phyloP scores from a whole-genome alignment of 2,329 filamentous ascomycete genomes.

The Albophoma yamanashiensis region DNA sequence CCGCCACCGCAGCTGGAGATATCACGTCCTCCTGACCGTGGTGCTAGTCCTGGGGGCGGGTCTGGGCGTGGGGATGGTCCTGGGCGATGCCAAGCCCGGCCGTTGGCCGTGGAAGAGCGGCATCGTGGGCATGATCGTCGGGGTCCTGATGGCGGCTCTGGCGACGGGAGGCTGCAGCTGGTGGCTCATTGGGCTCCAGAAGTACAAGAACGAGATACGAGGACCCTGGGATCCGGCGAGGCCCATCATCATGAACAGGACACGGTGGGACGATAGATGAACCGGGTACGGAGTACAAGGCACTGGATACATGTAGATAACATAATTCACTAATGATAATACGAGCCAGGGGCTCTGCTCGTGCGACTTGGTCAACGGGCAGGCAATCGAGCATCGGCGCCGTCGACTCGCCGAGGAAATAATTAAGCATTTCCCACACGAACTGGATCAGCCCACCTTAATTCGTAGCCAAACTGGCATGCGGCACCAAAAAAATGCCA shows the following conservation, averaged over 20 bases:
- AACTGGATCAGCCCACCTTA: neutral
- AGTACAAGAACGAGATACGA: constrained; percentile 98
- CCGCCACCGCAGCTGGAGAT: constrained; percentile 68
- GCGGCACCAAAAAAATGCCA: neutral
- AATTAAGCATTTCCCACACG: neutral
- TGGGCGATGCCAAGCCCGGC: constrained; percentile 32
- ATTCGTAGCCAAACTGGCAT: neutral
- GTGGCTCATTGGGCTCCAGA: constrained; percentile 95
- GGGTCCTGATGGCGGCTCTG: constrained; percentile 61
- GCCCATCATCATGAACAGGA: constrained; percentile 67
- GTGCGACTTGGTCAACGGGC: neutral
- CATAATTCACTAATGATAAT: neutral
- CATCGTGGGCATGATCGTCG: constrained; percentile 64
- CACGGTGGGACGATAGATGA: constrained; percentile 35
- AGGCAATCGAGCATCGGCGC: neutral
- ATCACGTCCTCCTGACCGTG: constrained; percentile 68
- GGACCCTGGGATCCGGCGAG: constrained; percentile 95
- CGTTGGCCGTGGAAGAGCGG: constrained; percentile 42
- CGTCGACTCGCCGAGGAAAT: neutral
- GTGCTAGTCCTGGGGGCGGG: constrained; percentile 70
- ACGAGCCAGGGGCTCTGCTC: neutral
- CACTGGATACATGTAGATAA: neutral
- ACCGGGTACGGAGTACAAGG: constrained; percentile 1
- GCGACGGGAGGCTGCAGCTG: constrained; percentile 91
- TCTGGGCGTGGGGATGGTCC: constrained; percentile 59